Evolutionary conservation across 441 rosid genomes (phyloP).

Genomic region (Erysimum pusillum): DNA sequence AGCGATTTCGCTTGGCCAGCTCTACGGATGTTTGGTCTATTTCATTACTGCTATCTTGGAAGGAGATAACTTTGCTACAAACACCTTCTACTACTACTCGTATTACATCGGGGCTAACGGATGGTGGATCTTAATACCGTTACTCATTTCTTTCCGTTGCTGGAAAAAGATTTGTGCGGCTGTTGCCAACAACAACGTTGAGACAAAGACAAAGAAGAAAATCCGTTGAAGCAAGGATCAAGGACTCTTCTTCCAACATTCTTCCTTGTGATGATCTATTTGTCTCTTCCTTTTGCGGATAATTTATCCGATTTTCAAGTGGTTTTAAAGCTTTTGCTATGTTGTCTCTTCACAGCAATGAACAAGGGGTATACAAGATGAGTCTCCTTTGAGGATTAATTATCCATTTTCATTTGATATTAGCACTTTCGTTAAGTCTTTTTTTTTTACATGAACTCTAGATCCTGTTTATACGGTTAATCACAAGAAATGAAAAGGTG

Average conservation of each 20-base stretch:
- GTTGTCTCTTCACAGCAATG: background rate
- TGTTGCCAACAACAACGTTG: slow-evolving; percentile 42
- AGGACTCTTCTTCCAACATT: background rate
- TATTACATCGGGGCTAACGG: slow-evolving; percentile 76
- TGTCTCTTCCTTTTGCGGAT: background rate
- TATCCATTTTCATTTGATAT: slow-evolving; percentile 4
- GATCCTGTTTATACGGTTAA: background rate
- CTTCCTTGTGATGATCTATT: background rate
- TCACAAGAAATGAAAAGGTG: too few relatives aligned
- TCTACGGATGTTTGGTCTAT: slow-evolving; percentile 83
- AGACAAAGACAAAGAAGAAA: slow-evolving; percentile 66
- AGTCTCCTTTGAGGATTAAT: background rate
- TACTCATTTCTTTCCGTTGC: slow-evolving; percentile 65
- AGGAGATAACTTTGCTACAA: slow-evolving; percentile 81
- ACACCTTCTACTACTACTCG: slow-evolving; percentile 64
- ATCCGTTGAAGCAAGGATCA: slow-evolving; percentile 51
- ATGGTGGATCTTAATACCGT: slow-evolving; percentile 79
- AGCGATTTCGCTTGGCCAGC: slow-evolving; percentile 81
- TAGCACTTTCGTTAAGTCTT: background rate
- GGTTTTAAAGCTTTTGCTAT: background rate
- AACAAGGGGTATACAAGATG: background rate
- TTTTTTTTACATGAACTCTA: background rate
- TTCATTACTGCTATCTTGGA: slow-evolving; percentile 81
- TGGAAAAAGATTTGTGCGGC: slow-evolving; percentile 76
- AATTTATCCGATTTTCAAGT: slow-evolving; percentile 9